phyloP scores from a whole-genome alignment of 2,329 filamentous ascomycete genomes.

The Cladosporium oxysporum region DNA sequence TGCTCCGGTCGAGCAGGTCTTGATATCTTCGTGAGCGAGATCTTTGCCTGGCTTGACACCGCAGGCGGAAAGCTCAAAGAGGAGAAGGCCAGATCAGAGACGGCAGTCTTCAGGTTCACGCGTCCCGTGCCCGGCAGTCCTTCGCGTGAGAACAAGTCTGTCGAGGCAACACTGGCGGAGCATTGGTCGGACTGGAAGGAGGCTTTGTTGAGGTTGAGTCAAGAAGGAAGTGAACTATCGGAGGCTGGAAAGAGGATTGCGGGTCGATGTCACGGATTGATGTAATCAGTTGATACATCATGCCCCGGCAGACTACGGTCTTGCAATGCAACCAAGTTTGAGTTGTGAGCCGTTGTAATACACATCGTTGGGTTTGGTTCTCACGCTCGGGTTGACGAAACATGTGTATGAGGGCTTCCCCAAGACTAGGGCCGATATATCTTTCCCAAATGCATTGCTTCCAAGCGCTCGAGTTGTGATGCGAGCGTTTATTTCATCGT shows the following conservation, averaged over 20 bases:
- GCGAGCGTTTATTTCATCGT: no score
- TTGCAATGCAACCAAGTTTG: neutral
- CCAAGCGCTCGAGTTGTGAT: no score
- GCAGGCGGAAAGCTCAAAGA: neutral
- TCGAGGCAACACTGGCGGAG: neutral
- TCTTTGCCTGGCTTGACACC: neutral
- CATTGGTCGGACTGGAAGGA: neutral
- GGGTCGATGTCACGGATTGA: neutral
- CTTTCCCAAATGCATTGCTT: no score
- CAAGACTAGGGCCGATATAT: no score
- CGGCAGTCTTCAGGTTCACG: neutral
- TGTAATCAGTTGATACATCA: neutral
- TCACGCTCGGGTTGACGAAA: no score
- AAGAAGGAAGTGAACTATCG: neutral
- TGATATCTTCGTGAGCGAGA: neutral
- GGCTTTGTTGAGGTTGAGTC: neutral
- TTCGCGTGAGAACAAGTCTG: neutral
- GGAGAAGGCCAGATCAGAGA: neutral
- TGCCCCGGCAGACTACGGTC: neutral
- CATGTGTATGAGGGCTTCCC: no score
- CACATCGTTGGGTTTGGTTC: no score
- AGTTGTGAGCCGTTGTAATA: no score
- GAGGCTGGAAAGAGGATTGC: neutral
- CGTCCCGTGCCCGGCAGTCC: neutral
- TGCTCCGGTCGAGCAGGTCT: neutral